phyloP scores from a whole-genome alignment of 306 rosid species.

The Vigna radiata region DNA sequence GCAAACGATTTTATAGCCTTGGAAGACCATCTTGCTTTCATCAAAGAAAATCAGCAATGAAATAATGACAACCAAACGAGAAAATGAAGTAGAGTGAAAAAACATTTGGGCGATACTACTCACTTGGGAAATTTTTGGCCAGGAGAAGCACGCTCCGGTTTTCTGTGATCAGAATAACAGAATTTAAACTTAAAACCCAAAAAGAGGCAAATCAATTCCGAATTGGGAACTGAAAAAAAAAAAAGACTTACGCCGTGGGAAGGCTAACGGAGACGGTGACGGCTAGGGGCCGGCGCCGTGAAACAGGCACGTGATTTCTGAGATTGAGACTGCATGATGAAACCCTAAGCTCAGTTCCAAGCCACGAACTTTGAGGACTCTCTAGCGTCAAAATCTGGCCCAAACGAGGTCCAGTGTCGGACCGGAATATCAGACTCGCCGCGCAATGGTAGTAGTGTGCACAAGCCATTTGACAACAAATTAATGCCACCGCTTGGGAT shows the following conservation, averaged over 20 bases:
- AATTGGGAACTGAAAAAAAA: not conserved
- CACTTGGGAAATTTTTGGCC: slow-evolving; percentile 63
- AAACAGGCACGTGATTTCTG: slow-evolving; percentile 33
- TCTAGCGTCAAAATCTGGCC: slow-evolving; percentile 28
- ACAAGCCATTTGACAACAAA: slow-evolving; percentile 37
- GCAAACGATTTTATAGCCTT: slow-evolving; percentile 79
- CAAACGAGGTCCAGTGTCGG: slow-evolving; percentile 29
- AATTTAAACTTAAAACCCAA: slow-evolving; percentile 51
- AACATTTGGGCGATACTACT: slow-evolving; percentile 45
- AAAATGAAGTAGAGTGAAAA: not conserved
- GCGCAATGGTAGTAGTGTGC: slow-evolving; percentile 33
- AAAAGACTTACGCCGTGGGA: slow-evolving; percentile 68
- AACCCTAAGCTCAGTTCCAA: slow-evolving; percentile 53
- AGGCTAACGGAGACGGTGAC: slow-evolving; percentile 66
- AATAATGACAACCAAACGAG: not conserved
- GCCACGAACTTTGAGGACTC: slow-evolving; percentile 49
- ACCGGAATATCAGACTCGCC: slow-evolving; percentile 36
- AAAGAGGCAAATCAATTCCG: not conserved
- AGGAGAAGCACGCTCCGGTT: slow-evolving; percentile 58
- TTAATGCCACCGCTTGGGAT: not conserved
- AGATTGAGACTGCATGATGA: slow-evolving; percentile 42
- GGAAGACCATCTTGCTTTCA: slow-evolving; percentile 77
- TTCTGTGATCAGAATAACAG: slow-evolving; percentile 60
- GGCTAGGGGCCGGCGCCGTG: slow-evolving; percentile 50
- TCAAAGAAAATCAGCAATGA: slow-evolving; percentile 21